Base-by-base conservation (phyloP, 139 green algal genomes). In the Chlamydomonas sp. region DNA sequence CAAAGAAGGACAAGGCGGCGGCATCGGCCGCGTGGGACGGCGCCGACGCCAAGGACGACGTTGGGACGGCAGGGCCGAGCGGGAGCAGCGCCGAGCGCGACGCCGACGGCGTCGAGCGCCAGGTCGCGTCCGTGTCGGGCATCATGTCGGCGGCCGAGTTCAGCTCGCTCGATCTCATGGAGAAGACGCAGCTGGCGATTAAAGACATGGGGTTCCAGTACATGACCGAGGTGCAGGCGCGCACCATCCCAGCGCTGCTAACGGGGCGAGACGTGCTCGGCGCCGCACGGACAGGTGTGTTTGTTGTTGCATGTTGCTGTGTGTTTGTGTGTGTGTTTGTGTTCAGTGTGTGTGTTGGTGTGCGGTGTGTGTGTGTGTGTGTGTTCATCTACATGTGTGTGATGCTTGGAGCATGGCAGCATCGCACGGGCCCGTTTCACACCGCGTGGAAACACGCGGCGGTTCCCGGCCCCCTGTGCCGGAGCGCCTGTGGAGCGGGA, bases 151-250 rank as follows among this genome's bases (percentile, higher is more conserved):
- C 50, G 26, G 59, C 76, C 1, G 79, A 81, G 1, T 98, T 98
- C 65, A 63, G 58, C 33, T 75, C 71, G 22, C 63, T 97, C 58
- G 80, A 91, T 29, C 71, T 97, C 16, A 85, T 75, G 3, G 71
- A 81, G 26, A 78, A 79, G 47, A 91, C 85, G 1, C 54, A 57
- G 2, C 61, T 82, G 74, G 88, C 73, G 35, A 79, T 95, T 0
- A 68, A 54, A 1, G 87, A 90, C 5, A 90, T 98, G 83, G 82
- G 80, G 5, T 96, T 93, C 69, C 71, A 73, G 29, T 58, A 87
- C 73, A 95, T 98, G 89, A 98, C 89, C 24, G 85, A 96, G 82
- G 90, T 99, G 35, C 95, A 99, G 79, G 94, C 95, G 36, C 77
- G 90, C 33, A 95, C 88, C 37, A 95, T 99, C 20, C 94, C 94